Evolutionary conservation across 495 filamentous ascomycete genomes (phyloP).

Genomic region (Wilcoxina mikolae): DNA sequence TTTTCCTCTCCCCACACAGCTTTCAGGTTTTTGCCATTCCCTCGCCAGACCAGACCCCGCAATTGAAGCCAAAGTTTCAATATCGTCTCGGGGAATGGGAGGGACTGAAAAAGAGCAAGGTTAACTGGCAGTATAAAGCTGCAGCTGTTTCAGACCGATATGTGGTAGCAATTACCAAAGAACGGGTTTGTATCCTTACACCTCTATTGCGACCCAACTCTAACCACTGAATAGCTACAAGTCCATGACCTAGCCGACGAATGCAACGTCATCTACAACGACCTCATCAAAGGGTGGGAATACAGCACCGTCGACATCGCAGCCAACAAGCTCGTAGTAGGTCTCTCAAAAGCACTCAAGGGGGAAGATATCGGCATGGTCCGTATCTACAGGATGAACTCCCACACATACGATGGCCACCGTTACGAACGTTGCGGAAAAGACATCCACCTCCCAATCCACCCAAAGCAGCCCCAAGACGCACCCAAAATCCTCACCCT

Average conservation of each 20-base stretch:
- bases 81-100: slow-evolving; percentile 12
- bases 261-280: slow-evolving; percentile 23
- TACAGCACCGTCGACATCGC: slow-evolving; percentile 20
- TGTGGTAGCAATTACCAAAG: slow-evolving; percentile 21
- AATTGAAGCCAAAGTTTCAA: slow-evolving; percentile 18
- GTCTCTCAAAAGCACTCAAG: slow-evolving; percentile 19
- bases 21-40: slow-evolving; percentile 26
- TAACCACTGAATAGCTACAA: slow-evolving; percentile 17
- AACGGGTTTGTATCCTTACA: slow-evolving; percentile 16
- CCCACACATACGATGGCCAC: slow-evolving; percentile 16
- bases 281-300: slow-evolving; percentile 25
- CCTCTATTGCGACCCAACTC: background rate
- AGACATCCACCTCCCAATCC: slow-evolving; percentile 24
- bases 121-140: slow-evolving; percentile 21
- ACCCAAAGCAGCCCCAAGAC: slow-evolving; percentile 14
- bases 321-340: slow-evolving; percentile 21
- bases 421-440: slow-evolving; percentile 17
- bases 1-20: slow-evolving; percentile 21
- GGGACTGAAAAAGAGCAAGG: slow-evolving; percentile 25
- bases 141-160: slow-evolving; percentile 24
- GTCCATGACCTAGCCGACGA: slow-evolving; percentile 25
- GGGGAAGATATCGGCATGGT: slow-evolving; percentile 24
- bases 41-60: slow-evolving; percentile 9
- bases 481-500: slow-evolving; percentile 22
- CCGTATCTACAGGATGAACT: slow-evolving; percentile 23